Conservation (phyloP, 1,284 basidiomycete genomes). For the Xanthoconium separans region DNA sequence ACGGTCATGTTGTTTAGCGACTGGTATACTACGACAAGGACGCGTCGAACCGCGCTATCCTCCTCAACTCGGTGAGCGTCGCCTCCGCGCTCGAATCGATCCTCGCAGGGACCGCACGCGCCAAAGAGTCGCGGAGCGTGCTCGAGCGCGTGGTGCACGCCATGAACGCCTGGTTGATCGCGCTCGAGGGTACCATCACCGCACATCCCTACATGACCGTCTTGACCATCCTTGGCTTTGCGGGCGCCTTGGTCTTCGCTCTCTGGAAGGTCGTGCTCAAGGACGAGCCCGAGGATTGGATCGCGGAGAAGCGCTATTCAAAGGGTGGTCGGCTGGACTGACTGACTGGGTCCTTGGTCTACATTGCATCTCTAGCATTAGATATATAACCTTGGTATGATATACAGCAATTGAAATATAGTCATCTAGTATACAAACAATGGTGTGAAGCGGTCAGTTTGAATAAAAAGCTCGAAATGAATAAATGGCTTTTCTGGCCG, state of each 20-base stretch:
- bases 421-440: no score
- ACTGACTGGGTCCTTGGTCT: neutral
- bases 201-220: conserved; percentile 26
- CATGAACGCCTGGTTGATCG: conserved; percentile 14
- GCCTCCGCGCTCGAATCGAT: conserved; percentile 74
- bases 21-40: conserved; percentile 69
- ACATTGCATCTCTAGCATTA: neutral
- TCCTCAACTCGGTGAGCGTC: conserved; percentile 55
- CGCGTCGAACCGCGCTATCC: conserved; percentile 48
- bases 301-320: conserved; percentile 15
- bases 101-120: conserved; percentile 50
- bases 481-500: no score
- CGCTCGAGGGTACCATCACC: conserved; percentile 9
- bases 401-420: no score
- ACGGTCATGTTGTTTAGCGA: conserved; percentile 35
- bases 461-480: no score
- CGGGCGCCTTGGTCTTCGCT: conserved; percentile 9
- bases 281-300: conserved; percentile 18
- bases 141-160: conserved; percentile 67
- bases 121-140: conserved; percentile 68
- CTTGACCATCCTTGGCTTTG: conserved; percentile 10
- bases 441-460: no score
- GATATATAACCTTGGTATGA: no score
- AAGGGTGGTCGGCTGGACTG: conserved; percentile 25
- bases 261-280: conserved; percentile 9